phyloP scores from a whole-genome alignment of 164 flowering plant species.

The Piper longum region DNA sequence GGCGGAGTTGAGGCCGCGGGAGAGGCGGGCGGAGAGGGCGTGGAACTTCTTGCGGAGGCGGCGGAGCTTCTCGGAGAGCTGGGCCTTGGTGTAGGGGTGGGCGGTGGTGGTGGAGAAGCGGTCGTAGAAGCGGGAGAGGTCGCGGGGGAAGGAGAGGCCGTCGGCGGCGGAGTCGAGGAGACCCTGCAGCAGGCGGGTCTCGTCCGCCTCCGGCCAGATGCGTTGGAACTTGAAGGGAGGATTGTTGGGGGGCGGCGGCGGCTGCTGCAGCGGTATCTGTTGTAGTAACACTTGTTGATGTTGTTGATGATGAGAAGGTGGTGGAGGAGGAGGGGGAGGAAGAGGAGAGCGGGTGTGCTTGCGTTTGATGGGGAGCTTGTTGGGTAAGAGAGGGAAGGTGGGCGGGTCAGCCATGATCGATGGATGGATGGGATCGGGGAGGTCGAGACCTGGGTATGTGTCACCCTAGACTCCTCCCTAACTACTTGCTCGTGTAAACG shows the following conservation, averaged over 20 bases:
- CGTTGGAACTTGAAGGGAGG: slow-evolving; percentile 57
- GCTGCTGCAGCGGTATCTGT: not conserved
- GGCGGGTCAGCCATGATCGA: slow-evolving; percentile 11
- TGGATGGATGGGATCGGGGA: not conserved
- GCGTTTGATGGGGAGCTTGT: slow-evolving; percentile 56
- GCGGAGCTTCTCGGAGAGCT: slow-evolving; percentile 61
- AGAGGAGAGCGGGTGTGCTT: slow-evolving; percentile 20
- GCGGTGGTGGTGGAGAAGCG: slow-evolving; percentile 35
- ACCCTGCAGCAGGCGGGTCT: slow-evolving; percentile 46
- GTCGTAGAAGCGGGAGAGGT: slow-evolving; percentile 34
- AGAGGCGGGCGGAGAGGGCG: slow-evolving; percentile 25
- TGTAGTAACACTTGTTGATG: slow-evolving; percentile 2
- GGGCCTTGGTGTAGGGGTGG: slow-evolving; percentile 51
- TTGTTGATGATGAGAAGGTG: slow-evolving; percentile 4
- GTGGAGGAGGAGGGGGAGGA: slow-evolving; percentile 2
- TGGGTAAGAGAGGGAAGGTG: slow-evolving; percentile 14
- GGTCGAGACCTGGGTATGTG: too few species aligned
- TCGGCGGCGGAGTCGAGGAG: slow-evolving; percentile 31
- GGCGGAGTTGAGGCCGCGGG: slow-evolving; percentile 28
- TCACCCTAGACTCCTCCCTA: too few species aligned
- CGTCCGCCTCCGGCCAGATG: slow-evolving; percentile 57
- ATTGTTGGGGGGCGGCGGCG: not conserved
- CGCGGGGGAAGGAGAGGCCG: slow-evolving; percentile 37
- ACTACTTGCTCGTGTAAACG: too few species aligned
- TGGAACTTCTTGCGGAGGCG: slow-evolving; percentile 52